A percentile compares a stretch with the other conserved stretches of the same genome.
phyloP scores from a whole-genome alignment of 2,329 filamentous ascomycete species.

The Podosphaera fusca region DNA sequence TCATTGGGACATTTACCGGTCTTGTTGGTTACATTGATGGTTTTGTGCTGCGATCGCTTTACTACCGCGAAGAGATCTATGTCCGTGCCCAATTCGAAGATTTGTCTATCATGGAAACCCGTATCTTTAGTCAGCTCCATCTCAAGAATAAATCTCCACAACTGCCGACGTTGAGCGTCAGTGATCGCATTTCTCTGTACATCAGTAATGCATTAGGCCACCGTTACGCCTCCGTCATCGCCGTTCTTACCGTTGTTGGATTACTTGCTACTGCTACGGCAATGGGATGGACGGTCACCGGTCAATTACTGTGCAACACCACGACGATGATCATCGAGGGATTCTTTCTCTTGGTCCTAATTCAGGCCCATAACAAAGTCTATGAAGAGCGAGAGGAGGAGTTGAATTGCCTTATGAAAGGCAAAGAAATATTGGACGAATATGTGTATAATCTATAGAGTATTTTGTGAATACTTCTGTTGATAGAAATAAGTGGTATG shows the following conservation, averaged over 20 bases:
- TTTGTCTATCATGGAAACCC: constrained; percentile 7
- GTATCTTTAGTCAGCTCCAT: constrained; percentile 5
- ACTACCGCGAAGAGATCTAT: constrained; percentile 12
- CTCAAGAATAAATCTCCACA: neutral
- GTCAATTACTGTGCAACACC: constrained; percentile 4
- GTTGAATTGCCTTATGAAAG: neutral
- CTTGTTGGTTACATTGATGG: constrained; percentile 23
- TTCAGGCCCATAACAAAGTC: constrained; percentile 4
- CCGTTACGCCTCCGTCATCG: neutral
- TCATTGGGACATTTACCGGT: constrained; percentile 25
- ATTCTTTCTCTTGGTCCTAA: constrained; percentile 3
- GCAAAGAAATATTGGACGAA: neutral
- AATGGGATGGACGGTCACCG: constrained; percentile 3
- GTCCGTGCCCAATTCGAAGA: constrained; percentile 10
- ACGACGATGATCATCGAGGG: constrained; percentile 5
- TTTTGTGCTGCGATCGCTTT: constrained; percentile 23
- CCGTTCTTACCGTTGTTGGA: neutral
- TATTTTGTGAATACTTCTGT: neutral
- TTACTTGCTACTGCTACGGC: constrained; percentile 1
- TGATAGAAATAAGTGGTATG: too few relatives aligned
- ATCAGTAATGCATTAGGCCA: neutral
- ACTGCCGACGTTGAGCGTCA: neutral
- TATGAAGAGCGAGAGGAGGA: constrained; percentile 1
- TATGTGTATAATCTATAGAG: neutral
- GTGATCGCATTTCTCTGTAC: neutral